phyloP scores from a whole-genome alignment of 495 filamentous ascomycete genomes.

The Letharia lupina region DNA sequence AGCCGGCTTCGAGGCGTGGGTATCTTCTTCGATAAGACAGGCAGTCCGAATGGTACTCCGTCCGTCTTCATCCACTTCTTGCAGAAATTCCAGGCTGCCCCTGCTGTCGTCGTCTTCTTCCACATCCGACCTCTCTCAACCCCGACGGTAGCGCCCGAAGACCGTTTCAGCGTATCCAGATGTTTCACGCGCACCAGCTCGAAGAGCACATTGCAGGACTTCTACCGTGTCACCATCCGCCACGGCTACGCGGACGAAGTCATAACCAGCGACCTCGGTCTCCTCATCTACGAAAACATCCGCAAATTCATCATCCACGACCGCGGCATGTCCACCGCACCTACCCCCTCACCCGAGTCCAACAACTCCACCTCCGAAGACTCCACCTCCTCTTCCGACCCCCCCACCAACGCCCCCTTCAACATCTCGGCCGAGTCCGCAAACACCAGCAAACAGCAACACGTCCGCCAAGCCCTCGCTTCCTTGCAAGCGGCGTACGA shows the following conservation, averaged over 20 bases:
- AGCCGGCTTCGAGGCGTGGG: slow-evolving; percentile 45
- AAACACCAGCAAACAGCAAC: neutral
- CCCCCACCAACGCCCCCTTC: slow-evolving; percentile 9
- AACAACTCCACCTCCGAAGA: neutral
- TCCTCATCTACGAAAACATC: slow-evolving; percentile 52
- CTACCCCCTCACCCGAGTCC: slow-evolving; percentile 18
- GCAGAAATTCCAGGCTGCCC: slow-evolving; percentile 50
- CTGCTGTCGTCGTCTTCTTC: slow-evolving; percentile 54
- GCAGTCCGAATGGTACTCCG: slow-evolving; percentile 39
- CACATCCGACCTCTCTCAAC: slow-evolving; percentile 49
- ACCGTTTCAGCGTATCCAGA: slow-evolving; percentile 41
- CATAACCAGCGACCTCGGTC: slow-evolving; percentile 52
- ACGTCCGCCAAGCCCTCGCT: slow-evolving; percentile 28
- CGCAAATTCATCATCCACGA: slow-evolving; percentile 42
- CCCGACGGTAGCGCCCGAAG: slow-evolving; percentile 35
- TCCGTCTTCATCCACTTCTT: slow-evolving; percentile 57
- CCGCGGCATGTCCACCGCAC: slow-evolving; percentile 20
- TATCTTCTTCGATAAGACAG: slow-evolving; percentile 61
- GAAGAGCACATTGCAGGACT: slow-evolving; percentile 40
- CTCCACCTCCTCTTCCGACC: slow-evolving; percentile 4
- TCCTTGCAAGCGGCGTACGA: slow-evolving; percentile 49
- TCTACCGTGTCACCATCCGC: slow-evolving; percentile 57
- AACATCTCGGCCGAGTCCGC: neutral
- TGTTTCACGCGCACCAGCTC: slow-evolving; percentile 21
- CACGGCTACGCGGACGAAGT: slow-evolving; percentile 66